phyloP scores from a whole-genome alignment of 345 rosid species.

The Eutrema japonicum region DNA sequence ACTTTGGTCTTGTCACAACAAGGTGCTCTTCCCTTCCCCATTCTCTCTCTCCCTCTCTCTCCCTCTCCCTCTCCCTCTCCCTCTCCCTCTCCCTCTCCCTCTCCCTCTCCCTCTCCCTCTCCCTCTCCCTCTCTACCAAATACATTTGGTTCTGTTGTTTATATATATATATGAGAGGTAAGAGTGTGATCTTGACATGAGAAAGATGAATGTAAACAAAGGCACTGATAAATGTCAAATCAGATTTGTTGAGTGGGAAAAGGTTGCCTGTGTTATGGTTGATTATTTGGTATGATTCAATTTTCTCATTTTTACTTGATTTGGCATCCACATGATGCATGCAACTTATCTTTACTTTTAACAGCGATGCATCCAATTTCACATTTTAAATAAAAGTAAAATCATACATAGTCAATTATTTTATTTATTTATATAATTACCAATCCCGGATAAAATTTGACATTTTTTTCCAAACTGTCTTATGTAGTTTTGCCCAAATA shows the following conservation, averaged over 20 bases:
- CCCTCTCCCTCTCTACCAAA: constrained; percentile 23
- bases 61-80: no score
- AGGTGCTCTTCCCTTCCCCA: constrained; percentile 93
- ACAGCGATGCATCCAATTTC: constrained; percentile 16
- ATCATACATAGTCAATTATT: background rate
- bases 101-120: background rate
- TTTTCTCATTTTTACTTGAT: constrained; percentile 34
- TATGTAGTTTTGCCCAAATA: background rate
- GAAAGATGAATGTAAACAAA: constrained; percentile 36
- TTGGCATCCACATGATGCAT: constrained; percentile 34
- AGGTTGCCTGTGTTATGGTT: constrained; percentile 39
- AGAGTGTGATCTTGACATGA: constrained; percentile 35
- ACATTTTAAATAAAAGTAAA: background rate
- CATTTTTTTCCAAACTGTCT: background rate
- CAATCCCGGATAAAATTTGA: constrained; percentile 1
- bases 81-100: constrained; percentile 16
- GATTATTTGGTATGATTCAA: constrained; percentile 43
- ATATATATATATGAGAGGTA: constrained; percentile 22
- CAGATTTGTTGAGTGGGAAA: constrained; percentile 45
- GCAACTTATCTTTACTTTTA: constrained; percentile 25
- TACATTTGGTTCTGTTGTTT: constrained; percentile 22
- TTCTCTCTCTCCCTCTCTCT: constrained; percentile 20
- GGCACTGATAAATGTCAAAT: constrained; percentile 38
- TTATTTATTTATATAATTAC: background rate
- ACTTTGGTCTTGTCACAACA: constrained; percentile 91